These are phyloP conservation scores for Lumnitzera littorea DNA, from an alignment of 345 rosid genomes.

Conservation along the genomic window DNA sequence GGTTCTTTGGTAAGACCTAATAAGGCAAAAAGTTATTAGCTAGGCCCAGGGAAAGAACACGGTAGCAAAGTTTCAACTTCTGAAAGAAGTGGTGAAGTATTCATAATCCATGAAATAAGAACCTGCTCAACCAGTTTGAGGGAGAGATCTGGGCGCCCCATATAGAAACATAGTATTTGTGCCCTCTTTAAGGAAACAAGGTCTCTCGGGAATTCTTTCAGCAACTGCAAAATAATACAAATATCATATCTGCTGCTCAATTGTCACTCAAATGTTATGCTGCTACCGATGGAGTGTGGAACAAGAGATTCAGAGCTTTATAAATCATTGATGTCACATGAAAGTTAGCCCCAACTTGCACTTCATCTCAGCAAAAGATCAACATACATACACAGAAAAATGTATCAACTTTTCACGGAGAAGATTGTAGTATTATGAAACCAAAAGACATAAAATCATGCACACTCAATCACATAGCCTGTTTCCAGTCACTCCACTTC, in stretches of 20 bases:
- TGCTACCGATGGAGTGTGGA: no score
- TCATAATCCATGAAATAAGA: neutral
- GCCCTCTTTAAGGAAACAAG: conserved; percentile 67
- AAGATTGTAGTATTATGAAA: no score
- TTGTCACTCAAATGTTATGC: no score
- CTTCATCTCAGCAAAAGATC: no score
- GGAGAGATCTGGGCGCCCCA: conserved; percentile 60
- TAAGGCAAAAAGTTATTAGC: conserved; percentile 7
- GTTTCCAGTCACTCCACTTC: no score
- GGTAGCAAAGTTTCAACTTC: neutral
- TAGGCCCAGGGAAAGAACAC: neutral
- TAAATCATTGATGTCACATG: no score
- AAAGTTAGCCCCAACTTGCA: no score
- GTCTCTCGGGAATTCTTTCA: conserved; percentile 65
- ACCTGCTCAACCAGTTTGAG: conserved; percentile 65
- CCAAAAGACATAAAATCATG: no score
- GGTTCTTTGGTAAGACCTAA: conserved; percentile 61
- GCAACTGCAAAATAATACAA: conserved; percentile 42
- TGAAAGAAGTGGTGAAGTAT: neutral
- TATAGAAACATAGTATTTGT: conserved; percentile 64
- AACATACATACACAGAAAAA: no score
- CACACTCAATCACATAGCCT: no score
- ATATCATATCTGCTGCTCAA: neutral
- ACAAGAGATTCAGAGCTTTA: no score
- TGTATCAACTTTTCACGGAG: no score